phyloP scores from a whole-genome alignment of 805 yeast genomes.

The Vanderwaltozyma tropicalis region DNA sequence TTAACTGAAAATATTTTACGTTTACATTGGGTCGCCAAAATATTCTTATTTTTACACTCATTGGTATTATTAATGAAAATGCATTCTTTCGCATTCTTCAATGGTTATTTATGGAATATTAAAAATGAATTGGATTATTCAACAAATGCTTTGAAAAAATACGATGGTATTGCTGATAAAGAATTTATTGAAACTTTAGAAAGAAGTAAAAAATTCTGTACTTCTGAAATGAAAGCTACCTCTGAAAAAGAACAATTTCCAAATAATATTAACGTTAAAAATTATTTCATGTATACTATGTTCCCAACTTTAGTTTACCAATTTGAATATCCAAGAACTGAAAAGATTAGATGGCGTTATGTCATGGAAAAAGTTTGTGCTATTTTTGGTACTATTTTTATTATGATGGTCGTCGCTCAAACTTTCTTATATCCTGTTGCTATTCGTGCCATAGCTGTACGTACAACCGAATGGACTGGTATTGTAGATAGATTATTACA shows the following conservation, averaged over 20 bases:
- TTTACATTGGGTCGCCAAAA: constrained; percentile 86
- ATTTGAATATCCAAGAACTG: constrained; percentile 70
- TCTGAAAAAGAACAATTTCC: constrained; percentile 49
- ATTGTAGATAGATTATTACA: constrained; percentile 12
- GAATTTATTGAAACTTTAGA: constrained; percentile 28
- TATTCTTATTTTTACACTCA: constrained; percentile 74
- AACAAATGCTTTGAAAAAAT: constrained; percentile 33
- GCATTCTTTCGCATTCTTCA: constrained; percentile 87
- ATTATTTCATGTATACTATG: constrained; percentile 74
- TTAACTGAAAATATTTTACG: constrained; percentile 40
- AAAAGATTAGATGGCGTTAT: constrained; percentile 56
- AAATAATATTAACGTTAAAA: constrained; percentile 46
- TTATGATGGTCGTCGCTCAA: constrained; percentile 77
- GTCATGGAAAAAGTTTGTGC: constrained; percentile 63
- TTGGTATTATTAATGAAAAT: constrained; percentile 86
- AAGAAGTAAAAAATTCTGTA: constrained; percentile 56
- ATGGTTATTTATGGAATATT: constrained; percentile 77
- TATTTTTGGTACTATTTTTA: constrained; percentile 72
- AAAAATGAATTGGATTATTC: constrained; percentile 45
- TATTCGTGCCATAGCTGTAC: constrained; percentile 43
- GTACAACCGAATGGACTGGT: constrained; percentile 26
- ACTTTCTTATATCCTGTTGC: constrained; percentile 66
- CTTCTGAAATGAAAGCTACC: constrained; percentile 58
- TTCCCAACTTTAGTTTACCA: constrained; percentile 84
- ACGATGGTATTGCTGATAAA: constrained; percentile 23